Evolutionary conservation across 2,329 filamentous ascomycete species (phyloP).

Genomic region (Fusarium goolgardi): DNA sequence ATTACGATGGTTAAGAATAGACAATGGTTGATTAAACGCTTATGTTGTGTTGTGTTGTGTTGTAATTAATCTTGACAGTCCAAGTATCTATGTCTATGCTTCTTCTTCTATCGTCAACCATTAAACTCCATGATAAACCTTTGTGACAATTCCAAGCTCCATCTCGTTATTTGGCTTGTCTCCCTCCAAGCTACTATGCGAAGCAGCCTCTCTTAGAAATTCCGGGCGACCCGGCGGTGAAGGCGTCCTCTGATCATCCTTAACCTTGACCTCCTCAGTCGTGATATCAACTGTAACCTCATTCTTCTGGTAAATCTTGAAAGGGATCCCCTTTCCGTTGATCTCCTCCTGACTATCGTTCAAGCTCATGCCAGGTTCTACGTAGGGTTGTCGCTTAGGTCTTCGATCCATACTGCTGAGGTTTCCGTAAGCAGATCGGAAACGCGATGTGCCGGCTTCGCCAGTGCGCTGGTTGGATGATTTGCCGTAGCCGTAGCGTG

Average conservation of each 20-base stretch:
- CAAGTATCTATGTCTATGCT: background rate
- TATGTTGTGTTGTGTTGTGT: background rate
- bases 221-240: background rate
- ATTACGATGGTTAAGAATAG: background rate
- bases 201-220: constrained; percentile 1
- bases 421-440: constrained; percentile 43
- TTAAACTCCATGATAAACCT: constrained; percentile 44
- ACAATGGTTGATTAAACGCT: background rate
- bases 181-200: constrained; percentile 11
- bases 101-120: background rate
- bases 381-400: constrained; percentile 3
- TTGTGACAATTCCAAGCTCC: constrained; percentile 45
- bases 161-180: constrained; percentile 31
- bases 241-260: constrained; percentile 5
- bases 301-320: constrained; percentile 55
- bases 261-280: constrained; percentile 12
- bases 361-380: constrained; percentile 39
- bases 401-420: constrained; percentile 39
- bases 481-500: constrained; percentile 42
- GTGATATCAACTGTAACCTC: constrained; percentile 49
- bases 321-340: constrained; percentile 49
- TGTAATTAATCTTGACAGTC: background rate
- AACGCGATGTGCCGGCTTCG: constrained; percentile 33
- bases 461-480: constrained; percentile 43
- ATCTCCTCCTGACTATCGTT: constrained; percentile 55